Evolutionary conservation across 1,284 basidiomycete species (phyloP).

Genomic region (Fomitiporia mediterranea): DNA sequence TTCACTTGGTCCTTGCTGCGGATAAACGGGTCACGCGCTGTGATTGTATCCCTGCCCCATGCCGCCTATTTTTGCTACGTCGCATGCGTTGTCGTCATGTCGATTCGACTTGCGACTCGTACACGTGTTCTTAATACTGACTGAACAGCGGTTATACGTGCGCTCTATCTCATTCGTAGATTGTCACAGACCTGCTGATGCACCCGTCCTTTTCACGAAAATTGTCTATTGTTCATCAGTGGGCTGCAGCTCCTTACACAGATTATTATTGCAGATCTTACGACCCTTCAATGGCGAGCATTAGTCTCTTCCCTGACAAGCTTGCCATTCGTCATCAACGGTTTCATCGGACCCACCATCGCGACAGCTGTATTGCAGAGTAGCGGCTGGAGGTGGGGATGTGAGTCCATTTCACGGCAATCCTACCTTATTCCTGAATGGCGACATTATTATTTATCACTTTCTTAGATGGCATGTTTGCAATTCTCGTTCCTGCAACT

Average conservation of each 20-base stretch:
- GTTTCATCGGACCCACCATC: conserved; percentile 70
- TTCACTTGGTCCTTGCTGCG: not conserved
- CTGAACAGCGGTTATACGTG: conserved; percentile 50
- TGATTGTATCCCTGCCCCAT: no score
- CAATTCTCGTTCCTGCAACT: conserved; percentile 51
- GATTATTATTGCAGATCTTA: conserved; percentile 77
- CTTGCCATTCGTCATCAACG: conserved; percentile 63
- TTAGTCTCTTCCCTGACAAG: conserved; percentile 62
- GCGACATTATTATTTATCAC: no score
- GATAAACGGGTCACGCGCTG: no score
- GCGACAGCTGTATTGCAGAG: conserved; percentile 51
- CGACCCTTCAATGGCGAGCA: conserved; percentile 75
- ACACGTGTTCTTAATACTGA: no score
- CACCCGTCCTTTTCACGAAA: no score
- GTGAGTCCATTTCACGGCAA: conserved; percentile 31
- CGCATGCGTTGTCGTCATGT: no score
- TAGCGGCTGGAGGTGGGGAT: conserved; percentile 73
- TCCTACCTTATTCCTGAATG: not conserved
- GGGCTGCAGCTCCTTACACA: conserved; percentile 73
- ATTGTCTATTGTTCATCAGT: conserved; percentile 24
- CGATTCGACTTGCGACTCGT: no score
- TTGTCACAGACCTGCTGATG: conserved; percentile 11
- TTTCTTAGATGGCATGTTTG: conserved; percentile 61
- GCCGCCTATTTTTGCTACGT: no score
- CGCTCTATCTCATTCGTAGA: no score